A percentile compares a stretch with the other conserved stretches of the same genome.
These are phyloP conservation scores for Panicum hallii DNA, from an alignment of 202 grass and related monocot genomes.

Conservation along the genomic window DNA sequence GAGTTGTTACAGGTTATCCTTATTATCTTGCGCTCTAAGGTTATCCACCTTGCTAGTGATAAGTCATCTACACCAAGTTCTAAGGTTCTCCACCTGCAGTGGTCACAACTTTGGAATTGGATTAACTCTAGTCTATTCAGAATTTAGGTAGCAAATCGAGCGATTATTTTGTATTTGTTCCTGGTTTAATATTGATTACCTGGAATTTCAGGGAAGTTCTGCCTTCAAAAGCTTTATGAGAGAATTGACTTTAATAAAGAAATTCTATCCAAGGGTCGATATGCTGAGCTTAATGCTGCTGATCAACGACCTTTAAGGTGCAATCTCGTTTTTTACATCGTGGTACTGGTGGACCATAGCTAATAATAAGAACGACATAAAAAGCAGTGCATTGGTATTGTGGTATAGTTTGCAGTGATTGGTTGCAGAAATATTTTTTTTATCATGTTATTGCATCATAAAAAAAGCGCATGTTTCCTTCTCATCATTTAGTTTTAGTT, in stretches of 20 bases:
- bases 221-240: conserved; percentile 86
- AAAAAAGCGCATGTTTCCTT: conserved; percentile 23
- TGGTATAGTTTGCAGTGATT: conserved; percentile 20
- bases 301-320: conserved; percentile 87
- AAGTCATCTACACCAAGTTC: not conserved
- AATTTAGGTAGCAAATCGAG: conserved; percentile 13
- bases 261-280: conserved; percentile 86
- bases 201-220: conserved; percentile 78
- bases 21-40: conserved; percentile 37
- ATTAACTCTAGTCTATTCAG: conserved; percentile 35
- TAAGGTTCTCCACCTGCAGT: conserved; percentile 22
- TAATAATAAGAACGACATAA: conserved; percentile 25
- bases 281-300: conserved; percentile 79
- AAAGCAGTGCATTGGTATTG: conserved; percentile 10
- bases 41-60: not conserved
- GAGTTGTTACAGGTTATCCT: conserved; percentile 69
- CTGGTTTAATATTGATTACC: conserved; percentile 40
- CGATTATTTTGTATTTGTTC: conserved; percentile 34
- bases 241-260: conserved; percentile 89
- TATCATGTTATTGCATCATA: conserved; percentile 26
- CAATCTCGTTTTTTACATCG: conserved; percentile 3
- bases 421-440: not conserved
- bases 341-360: conserved; percentile 3
- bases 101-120: conserved; percentile 26
- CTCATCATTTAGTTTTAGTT: conserved; percentile 37